Base-by-base conservation (phyloP, 2,329 filamentous ascomycete species). In the Aspergillus latus region DNA sequence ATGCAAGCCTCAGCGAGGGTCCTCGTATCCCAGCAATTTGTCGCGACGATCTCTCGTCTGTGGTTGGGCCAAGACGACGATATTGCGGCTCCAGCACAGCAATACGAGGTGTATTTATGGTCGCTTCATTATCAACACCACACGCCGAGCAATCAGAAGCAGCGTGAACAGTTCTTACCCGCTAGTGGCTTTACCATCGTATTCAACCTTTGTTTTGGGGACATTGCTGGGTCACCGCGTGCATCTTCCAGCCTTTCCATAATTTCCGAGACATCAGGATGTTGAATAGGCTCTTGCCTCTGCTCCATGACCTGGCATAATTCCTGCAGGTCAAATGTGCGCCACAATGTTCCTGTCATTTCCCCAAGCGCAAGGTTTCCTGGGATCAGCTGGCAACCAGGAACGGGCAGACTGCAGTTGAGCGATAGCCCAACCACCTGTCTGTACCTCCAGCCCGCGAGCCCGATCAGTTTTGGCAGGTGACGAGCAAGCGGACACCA, bases 81-180 rank as follows among this genome's bases (percentile, higher is more conserved):
- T 5, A 36, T 16, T 45, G 52, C 46, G 52, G 46, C 47, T 55
- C 46, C 42, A 46, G 40, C 34, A 43, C 34, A 43, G 15, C 34
- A 51, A 56, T 52, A 56, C 54, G 54, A 51, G 54, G 43, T 48
- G 2, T 56, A 42, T 48, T 36, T 46, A 28, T 48, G 46, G 34
- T 15, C 16, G 28, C 15, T 29, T 48, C 39, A 29, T 49, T 11
- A 50, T 13, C 21, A 45, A 2, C 10, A 11, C 16, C 6, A 26
- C 21, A 13, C 5, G 21, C 42, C 21, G 48, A 42, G 48, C 26
- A 56, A 56, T 52, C 42, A 56, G 32, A 36, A 28, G 34, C 42
- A 52, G 47, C 16, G 13, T 5, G n/a, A 9, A 6, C 47, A 13
- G 28, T 32, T 26, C 32, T 55, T 39, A 49, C 39, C 10, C 40